A percentile compares a stretch with the other conserved stretches of the same genome.
phyloP scores from a whole-genome alignment of 352 stramenopile species.

The Globisporangium abappressorium region DNA sequence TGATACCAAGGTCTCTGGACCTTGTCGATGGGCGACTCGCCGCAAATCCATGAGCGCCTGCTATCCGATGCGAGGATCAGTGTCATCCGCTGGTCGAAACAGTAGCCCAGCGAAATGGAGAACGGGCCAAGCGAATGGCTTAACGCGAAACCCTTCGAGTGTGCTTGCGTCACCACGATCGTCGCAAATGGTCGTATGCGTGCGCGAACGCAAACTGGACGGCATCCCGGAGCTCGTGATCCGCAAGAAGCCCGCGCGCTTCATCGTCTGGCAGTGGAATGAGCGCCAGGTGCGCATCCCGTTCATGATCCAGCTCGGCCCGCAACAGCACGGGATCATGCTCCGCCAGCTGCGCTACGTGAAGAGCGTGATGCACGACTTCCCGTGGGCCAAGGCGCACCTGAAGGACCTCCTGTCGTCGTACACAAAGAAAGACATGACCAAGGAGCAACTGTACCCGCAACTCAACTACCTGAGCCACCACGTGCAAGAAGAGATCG shows the following conservation, averaged over 20 bases:
- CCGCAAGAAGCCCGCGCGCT: slow-evolving; percentile 43
- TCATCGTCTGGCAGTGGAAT: slow-evolving; percentile 62
- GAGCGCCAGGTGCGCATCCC: slow-evolving; percentile 53
- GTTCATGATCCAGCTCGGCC: slow-evolving; percentile 54
- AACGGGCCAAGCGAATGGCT: slow-evolving; percentile 2
- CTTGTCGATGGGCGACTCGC: slow-evolving; percentile 27
- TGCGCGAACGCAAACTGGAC: slow-evolving; percentile 45
- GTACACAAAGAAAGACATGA: slow-evolving; percentile 73
- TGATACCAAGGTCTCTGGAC: not conserved
- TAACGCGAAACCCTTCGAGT: not conserved
- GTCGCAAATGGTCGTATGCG: slow-evolving; percentile 56
- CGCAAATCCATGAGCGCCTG: slow-evolving; percentile 62
- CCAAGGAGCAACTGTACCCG: slow-evolving; percentile 75
- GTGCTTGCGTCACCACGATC: slow-evolving; percentile 21
- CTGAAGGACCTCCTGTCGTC: slow-evolving; percentile 55
- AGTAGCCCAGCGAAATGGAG: slow-evolving; percentile 17
- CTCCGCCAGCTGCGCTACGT: slow-evolving; percentile 79
- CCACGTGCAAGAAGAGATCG: slow-evolving; percentile 66
- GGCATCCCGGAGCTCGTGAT: slow-evolving; percentile 63
- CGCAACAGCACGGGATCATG: slow-evolving; percentile 79
- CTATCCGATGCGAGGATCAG: slow-evolving; percentile 8
- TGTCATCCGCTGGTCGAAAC: not conserved
- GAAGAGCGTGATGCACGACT: slow-evolving; percentile 78
- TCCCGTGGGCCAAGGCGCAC: slow-evolving; percentile 79
- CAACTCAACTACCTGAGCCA: slow-evolving; percentile 67